Percentiles rank a stretch among this genome's conserved stretches.
phyloP scores from a whole-genome alignment of 371 early-diverging fungal species.

The Parasitella parasitica region DNA sequence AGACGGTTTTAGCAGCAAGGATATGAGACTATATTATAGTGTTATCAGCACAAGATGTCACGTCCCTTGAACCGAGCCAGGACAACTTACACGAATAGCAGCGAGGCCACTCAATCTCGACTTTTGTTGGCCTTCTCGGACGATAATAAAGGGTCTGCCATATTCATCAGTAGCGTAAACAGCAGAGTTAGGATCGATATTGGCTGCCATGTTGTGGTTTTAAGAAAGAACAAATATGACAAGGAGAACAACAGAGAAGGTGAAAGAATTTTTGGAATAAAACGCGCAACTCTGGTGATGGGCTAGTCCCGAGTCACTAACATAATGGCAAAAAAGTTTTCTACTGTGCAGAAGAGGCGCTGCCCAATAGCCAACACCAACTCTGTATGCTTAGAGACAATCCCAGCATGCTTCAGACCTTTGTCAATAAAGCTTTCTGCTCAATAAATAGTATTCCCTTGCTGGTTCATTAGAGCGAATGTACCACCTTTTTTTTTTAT shows the following conservation, averaged over 20 bases:
- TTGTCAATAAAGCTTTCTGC: no score
- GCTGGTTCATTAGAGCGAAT: no score
- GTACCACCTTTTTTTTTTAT: no score
- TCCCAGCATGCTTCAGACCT: no score
- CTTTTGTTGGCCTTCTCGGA: slow-evolving; percentile 92
- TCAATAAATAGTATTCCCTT: no score
- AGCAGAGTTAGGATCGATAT: slow-evolving; percentile 48
- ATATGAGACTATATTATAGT: slow-evolving; percentile 88
- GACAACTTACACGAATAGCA: slow-evolving; percentile 85
- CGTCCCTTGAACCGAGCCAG: background rate
- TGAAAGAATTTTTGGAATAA: slow-evolving; percentile 1
- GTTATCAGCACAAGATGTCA: background rate
- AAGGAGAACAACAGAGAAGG: background rate
- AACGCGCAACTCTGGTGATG: background rate
- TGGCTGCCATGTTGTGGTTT: background rate
- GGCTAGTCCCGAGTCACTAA: background rate
- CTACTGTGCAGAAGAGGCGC: background rate
- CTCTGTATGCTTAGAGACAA: no score
- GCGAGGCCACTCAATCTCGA: slow-evolving; percentile 84
- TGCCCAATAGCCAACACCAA: no score
- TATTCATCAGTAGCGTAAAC: slow-evolving; percentile 87
- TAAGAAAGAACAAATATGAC: background rate
- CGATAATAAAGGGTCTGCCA: slow-evolving; percentile 96
- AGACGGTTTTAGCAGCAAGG: slow-evolving; percentile 95
- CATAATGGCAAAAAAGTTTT: background rate